phyloP scores from a whole-genome alignment of 805 yeast genomes.

The Saturnispora gosingensis region DNA sequence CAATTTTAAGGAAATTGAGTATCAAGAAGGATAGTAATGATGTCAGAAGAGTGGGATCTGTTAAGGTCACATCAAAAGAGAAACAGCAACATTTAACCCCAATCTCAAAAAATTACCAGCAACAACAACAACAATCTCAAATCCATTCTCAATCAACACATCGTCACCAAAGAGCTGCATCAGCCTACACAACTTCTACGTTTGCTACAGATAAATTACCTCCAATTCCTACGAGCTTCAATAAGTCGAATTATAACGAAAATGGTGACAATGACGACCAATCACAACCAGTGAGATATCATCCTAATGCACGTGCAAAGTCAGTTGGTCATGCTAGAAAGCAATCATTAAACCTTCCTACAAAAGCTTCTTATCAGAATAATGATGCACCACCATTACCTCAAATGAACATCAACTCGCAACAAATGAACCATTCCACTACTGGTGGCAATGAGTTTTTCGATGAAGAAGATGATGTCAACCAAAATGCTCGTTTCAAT shows the following conservation, averaged over 20 bases:
- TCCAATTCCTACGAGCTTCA: slow-evolving; percentile 1
- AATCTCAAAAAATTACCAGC: slow-evolving; percentile 16
- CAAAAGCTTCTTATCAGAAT: slow-evolving; percentile 14
- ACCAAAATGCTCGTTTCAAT: slow-evolving; percentile 20
- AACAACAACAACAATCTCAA: background rate
- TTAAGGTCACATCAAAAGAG: slow-evolving; percentile 52
- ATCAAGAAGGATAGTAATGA: slow-evolving; percentile 20
- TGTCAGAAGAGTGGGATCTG: slow-evolving; percentile 52
- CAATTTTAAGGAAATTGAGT: slow-evolving; percentile 29
- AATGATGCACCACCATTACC: slow-evolving; percentile 38
- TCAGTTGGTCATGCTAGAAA: slow-evolving; percentile 75
- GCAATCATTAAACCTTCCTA: slow-evolving; percentile 38
- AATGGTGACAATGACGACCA: slow-evolving; percentile 20
- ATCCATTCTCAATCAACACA: slow-evolving; percentile 11
- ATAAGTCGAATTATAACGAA: slow-evolving; percentile 15
- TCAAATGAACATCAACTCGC: slow-evolving; percentile 8
- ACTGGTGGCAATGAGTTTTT: slow-evolving; percentile 51
- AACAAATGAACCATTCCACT: slow-evolving; percentile 20
- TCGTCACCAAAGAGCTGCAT: slow-evolving; percentile 30
- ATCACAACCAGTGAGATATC: slow-evolving; percentile 27
- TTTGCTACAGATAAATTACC: slow-evolving; percentile 16
- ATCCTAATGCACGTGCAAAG: slow-evolving; percentile 83
- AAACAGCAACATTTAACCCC: slow-evolving; percentile 29
- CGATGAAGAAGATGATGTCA: slow-evolving; percentile 36
- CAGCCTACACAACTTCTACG: slow-evolving; percentile 29